Conservation (phyloP, 139 green algal genomes). For the Auxenochlorella protothecoides region DNA sequence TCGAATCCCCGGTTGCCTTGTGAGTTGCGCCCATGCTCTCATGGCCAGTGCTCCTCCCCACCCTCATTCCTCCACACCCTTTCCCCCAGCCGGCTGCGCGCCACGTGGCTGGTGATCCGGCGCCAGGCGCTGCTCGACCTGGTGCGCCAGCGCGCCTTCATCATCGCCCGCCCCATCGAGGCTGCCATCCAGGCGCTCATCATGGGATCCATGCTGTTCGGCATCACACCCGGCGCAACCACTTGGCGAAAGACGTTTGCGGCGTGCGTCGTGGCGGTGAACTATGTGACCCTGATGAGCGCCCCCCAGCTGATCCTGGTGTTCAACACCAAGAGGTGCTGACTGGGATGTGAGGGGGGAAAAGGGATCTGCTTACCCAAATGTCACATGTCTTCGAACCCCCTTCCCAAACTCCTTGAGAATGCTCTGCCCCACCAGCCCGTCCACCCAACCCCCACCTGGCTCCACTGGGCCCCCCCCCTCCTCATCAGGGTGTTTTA, state of each 20-base stretch:
- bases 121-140: constrained; percentile 1
- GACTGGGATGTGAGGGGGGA: too few relatives aligned
- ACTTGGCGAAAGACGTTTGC: constrained; percentile 31
- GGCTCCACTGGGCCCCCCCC: neutral
- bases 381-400: too few relatives aligned
- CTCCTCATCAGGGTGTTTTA: constrained; percentile 52
- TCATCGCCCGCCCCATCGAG: constrained; percentile 12
- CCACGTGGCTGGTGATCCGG: neutral
- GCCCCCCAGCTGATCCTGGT: constrained; percentile 36
- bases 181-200: constrained; percentile 17
- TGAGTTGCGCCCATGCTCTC: too few relatives aligned
- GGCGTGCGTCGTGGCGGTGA: constrained; percentile 37
- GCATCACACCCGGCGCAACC: neutral
- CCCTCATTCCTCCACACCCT: too few relatives aligned
- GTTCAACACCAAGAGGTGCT: constrained; percentile 35
- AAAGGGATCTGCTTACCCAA: too few relatives aligned
- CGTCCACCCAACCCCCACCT: too few relatives aligned
- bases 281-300: constrained; percentile 35
- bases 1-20: too few relatives aligned
- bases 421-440: neutral
- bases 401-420: too few relatives aligned
- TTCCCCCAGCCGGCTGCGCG: neutral
- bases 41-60: too few relatives aligned
- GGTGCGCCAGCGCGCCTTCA: neutral
- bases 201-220: constrained; percentile 14